These are phyloP conservation scores for Ogataea neopini DNA, from an alignment of 805 yeast species.

Conservation along the genomic window DNA sequence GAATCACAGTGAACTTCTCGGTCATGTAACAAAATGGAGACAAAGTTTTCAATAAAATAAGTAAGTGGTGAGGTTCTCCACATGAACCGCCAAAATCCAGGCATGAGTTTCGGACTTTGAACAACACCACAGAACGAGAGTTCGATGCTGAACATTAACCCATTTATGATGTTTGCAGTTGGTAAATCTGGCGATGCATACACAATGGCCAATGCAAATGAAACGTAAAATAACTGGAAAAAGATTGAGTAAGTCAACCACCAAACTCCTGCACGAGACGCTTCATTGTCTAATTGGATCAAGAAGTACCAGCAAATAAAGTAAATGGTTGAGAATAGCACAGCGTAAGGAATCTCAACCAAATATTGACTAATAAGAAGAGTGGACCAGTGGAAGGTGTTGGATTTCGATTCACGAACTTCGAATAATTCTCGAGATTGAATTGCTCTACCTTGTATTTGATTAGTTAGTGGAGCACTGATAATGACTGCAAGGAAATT, in stretches of 20 bases:
- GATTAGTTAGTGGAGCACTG: conserved; percentile 60
- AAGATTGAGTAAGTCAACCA: conserved; percentile 36
- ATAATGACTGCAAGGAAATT: conserved; percentile 52
- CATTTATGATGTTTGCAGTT: conserved; percentile 42
- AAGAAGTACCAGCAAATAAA: conserved; percentile 42
- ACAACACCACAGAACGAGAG: conserved; percentile 43
- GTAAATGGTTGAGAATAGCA: conserved; percentile 49
- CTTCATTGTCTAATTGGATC: conserved; percentile 50
- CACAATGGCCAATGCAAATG: conserved; percentile 42
- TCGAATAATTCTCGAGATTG: conserved; percentile 61
- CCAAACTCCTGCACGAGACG: conserved; percentile 39
- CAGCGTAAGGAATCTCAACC: conserved; percentile 61
- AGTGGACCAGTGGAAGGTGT: conserved; percentile 69
- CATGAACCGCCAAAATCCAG: conserved; percentile 51
- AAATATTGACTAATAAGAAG: conserved; percentile 53
- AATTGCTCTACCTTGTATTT: conserved; percentile 58
- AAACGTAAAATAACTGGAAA: conserved; percentile 31
- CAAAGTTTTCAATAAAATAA: conserved; percentile 46
- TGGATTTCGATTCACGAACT: conserved; percentile 67
- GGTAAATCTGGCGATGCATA: conserved; percentile 47
- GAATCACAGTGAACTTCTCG: conserved; percentile 39
- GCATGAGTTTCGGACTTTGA: conserved; percentile 45
- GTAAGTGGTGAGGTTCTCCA: conserved; percentile 48
- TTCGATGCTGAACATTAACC: conserved; percentile 38
- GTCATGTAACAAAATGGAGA: conserved; percentile 40